Evolutionary conservation across 2,329 filamentous ascomycete species (phyloP).

Genomic region (Phyllosticta citriasiana): DNA sequence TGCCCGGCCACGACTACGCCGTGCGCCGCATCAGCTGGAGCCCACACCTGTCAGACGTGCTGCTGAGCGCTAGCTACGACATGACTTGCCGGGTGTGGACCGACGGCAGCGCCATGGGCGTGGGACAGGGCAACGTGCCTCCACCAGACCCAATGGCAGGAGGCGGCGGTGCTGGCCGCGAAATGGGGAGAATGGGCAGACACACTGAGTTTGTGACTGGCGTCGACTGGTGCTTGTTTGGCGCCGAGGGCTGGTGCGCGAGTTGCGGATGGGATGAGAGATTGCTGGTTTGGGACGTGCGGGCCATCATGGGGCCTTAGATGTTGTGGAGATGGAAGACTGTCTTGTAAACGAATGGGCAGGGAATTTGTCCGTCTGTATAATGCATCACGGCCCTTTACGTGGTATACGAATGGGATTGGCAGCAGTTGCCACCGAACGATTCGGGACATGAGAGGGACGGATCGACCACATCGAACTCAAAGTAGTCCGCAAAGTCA

Average conservation of each 20-base stretch:
- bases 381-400: too few relatives aligned
- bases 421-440: too few relatives aligned
- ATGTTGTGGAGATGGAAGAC: not conserved
- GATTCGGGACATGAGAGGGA: too few relatives aligned
- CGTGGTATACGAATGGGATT: too few relatives aligned
- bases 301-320: slow-evolving; percentile 44
- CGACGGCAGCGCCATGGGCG: slow-evolving; percentile 54
- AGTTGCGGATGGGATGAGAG: slow-evolving; percentile 91
- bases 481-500: too few relatives aligned
- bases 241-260: slow-evolving; percentile 88
- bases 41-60: slow-evolving; percentile 79
- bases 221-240: slow-evolving; percentile 96
- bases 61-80: slow-evolving; percentile 88
- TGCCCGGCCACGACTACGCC: slow-evolving; percentile 85
- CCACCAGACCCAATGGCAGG: slow-evolving; percentile 21
- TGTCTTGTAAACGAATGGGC: not conserved
- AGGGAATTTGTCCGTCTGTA: too few relatives aligned
- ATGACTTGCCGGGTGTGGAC: slow-evolving; percentile 96
- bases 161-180: slow-evolving; percentile 46
- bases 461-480: too few relatives aligned
- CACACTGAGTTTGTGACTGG: slow-evolving; percentile 96
- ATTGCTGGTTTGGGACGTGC: slow-evolving; percentile 85
- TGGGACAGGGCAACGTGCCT: slow-evolving; percentile 15
- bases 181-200: slow-evolving; percentile 78
- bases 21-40: slow-evolving; percentile 82